A percentile compares a stretch with the other conserved stretches of the same genome.
These are phyloP conservation scores for Pyricularia sp. DNA, from an alignment of 2,329 filamentous ascomycete species.

Conservation along the genomic window DNA sequence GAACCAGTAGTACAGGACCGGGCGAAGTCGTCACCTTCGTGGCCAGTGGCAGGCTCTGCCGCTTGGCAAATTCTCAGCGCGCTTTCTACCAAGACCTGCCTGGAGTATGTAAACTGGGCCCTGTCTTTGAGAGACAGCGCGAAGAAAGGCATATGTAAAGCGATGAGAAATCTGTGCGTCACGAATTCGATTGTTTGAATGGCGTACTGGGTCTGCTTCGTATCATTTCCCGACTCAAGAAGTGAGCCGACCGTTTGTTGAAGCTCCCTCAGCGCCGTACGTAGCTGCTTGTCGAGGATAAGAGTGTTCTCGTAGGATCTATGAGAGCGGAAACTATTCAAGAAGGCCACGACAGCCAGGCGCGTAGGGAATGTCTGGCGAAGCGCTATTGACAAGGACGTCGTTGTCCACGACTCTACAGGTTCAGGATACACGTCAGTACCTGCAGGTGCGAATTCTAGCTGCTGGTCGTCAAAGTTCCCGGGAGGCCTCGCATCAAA, in stretches of 20 bases:
- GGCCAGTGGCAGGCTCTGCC: background rate
- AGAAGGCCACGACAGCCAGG: background rate
- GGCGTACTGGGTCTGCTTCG: background rate
- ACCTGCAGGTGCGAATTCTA: background rate
- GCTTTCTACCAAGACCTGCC: background rate
- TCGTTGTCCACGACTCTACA: background rate
- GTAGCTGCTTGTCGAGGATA: background rate
- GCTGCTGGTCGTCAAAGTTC: background rate
- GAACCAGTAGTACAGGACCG: background rate
- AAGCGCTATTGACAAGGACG: background rate
- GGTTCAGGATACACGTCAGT: background rate
- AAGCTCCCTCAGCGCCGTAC: background rate
- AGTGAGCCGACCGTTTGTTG: background rate
- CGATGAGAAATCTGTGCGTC: background rate
- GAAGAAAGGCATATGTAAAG: background rate
- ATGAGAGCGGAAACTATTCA: background rate
- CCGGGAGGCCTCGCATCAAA: background rate
- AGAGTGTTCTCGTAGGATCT: background rate
- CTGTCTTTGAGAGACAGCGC: background rate
- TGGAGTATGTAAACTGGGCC: background rate
- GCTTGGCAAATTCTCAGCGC: background rate
- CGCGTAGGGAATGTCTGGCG: background rate
- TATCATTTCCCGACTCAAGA: background rate
- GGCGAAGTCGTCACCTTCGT: background rate
- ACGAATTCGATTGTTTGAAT: background rate